phyloP scores from a whole-genome alignment of 352 stramenopile species.

The Lagenidium sp. region DNA sequence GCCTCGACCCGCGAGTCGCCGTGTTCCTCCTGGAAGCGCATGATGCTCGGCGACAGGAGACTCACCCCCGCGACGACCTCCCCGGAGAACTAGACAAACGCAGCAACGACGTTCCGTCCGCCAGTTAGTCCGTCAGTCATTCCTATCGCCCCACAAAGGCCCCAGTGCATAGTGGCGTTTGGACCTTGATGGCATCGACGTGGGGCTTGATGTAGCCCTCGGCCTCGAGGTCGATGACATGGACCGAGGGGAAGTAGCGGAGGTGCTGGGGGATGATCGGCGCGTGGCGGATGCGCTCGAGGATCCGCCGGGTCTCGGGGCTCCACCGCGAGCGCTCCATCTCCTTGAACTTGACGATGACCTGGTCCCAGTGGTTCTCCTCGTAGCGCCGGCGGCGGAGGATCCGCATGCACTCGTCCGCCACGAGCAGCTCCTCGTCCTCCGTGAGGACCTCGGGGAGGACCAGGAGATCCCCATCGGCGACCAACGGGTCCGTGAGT shows the following conservation, averaged over 20 bases:
- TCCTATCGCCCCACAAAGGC: neutral
- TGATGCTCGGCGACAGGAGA: conserved; percentile 71
- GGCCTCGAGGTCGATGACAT: conserved; percentile 76
- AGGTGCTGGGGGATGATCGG: conserved; percentile 51
- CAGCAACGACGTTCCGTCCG: too few species aligned
- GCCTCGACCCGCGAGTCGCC: conserved; percentile 60
- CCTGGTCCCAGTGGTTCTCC: conserved; percentile 75
- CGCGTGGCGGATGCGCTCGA: conserved; percentile 52
- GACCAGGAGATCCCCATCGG: conserved; percentile 48
- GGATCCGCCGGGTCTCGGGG: conserved; percentile 44
- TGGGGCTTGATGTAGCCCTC: conserved; percentile 83
- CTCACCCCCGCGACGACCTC: conserved; percentile 69
- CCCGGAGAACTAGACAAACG: conserved; percentile 49
- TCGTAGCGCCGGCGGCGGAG: conserved; percentile 73
- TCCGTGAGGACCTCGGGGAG: conserved; percentile 62
- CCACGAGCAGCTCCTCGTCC: conserved; percentile 59
- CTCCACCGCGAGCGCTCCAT: conserved; percentile 83
- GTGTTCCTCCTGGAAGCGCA: conserved; percentile 79
- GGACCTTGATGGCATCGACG: conserved; percentile 79
- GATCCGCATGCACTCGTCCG: conserved; percentile 57
- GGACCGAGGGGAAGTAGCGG: conserved; percentile 60
- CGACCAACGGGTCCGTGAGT: conserved; percentile 47
- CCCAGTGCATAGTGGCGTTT: neutral
- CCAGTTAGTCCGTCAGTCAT: neutral
- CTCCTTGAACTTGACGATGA: conserved; percentile 86